These are phyloP conservation scores for Lepidium africanum DNA, from an alignment of 345 rosid species.

Conservation along the genomic window DNA sequence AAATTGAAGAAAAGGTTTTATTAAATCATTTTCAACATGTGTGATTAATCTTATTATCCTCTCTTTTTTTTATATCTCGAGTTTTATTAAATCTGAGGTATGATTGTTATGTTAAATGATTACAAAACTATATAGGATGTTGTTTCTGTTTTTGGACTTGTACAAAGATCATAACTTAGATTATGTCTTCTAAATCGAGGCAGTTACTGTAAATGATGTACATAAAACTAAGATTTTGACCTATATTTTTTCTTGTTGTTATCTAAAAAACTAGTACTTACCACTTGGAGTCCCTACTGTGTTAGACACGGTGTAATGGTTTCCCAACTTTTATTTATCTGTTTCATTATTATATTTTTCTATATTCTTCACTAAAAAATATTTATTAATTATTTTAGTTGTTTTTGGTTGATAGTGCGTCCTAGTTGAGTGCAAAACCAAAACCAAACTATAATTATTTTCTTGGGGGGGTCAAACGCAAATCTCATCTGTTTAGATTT, in stretches of 20 bases:
- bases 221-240: neutral
- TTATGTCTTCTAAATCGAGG: neutral
- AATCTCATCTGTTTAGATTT: conserved; percentile 9
- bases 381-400: conserved; percentile 8
- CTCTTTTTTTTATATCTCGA: neutral
- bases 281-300: conserved; percentile 21
- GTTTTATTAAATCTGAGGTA: too few relatives aligned
- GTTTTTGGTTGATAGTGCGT: conserved; percentile 20
- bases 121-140: neutral
- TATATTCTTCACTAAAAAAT: neutral
- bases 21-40: neutral
- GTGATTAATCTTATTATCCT: neutral
- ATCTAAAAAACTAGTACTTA: too few relatives aligned
- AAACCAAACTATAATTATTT: neutral
- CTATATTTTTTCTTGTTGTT: neutral
- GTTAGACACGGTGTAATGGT: conserved; percentile 23
- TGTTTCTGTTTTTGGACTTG: too few relatives aligned
- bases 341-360: neutral
- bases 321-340: conserved; percentile 23
- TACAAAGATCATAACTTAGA: neutral
- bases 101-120: neutral
- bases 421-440: conserved; percentile 21
- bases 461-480: neutral
- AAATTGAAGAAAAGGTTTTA: neutral
- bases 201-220: neutral